phyloP scores from a whole-genome alignment of 1,139 yeast species.

The Yamadazyma epiphylla region DNA sequence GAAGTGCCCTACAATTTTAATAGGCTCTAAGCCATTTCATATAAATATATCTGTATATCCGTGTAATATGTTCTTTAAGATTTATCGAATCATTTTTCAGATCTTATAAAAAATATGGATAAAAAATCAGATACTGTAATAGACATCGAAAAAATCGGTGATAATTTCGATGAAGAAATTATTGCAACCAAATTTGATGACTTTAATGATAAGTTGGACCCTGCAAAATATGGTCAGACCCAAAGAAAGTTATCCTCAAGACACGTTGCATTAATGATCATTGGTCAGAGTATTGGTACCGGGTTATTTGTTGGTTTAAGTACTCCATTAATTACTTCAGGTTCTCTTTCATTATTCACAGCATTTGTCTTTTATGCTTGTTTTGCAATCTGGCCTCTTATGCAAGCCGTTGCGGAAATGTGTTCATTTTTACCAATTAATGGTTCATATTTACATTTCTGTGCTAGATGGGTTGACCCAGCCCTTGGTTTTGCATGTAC shows the following conservation, averaged over 20 bases:
- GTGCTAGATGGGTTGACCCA: conserved; percentile 38
- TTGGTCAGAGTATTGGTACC: conserved; percentile 51
- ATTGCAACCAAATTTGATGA: conserved; percentile 22
- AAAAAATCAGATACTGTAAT: no score
- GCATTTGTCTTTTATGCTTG: conserved; percentile 33
- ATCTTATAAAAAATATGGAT: no score
- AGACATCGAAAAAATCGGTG: conserved; percentile 1
- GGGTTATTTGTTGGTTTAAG: conserved; percentile 42
- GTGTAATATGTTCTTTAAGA: no score
- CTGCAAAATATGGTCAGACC: conserved; percentile 30
- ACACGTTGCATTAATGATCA: conserved; percentile 47
- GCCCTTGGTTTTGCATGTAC: conserved; percentile 39
- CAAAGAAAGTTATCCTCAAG: conserved; percentile 38
- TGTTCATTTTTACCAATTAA: conserved; percentile 37
- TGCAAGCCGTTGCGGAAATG: conserved; percentile 41
- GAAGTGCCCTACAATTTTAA: no score
- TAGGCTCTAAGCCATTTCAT: no score
- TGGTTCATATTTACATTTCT: conserved; percentile 34
- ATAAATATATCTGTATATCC: no score
- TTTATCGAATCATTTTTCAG: no score
- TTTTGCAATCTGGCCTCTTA: conserved; percentile 36
- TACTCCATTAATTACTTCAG: conserved; percentile 30
- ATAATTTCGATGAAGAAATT: conserved; percentile 2
- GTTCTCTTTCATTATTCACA: conserved; percentile 34
- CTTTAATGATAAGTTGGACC: conserved; percentile 29